Evolutionary conservation across 2,329 filamentous ascomycete species (phyloP).

Genomic region (Catunica adiposa): DNA sequence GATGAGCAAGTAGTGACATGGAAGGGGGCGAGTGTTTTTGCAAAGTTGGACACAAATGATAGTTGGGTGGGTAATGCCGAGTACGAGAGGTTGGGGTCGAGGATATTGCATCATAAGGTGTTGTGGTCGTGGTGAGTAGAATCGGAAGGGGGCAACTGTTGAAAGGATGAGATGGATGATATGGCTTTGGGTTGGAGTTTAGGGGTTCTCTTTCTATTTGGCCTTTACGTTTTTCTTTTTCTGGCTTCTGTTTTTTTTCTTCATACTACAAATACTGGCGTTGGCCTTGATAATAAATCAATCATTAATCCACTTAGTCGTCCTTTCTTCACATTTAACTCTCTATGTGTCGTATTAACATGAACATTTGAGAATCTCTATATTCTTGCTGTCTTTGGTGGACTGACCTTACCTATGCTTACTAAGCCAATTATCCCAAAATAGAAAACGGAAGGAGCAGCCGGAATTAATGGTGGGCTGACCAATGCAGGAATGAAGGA

Average conservation of each 20-base stretch:
- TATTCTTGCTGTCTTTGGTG: too few relatives aligned
- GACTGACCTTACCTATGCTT: neutral
- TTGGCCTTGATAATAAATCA: too few relatives aligned
- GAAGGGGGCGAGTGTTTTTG: slow-evolving; percentile 97
- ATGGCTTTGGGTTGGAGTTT: neutral
- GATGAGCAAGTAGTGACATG: slow-evolving; percentile 94
- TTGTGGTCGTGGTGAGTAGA: slow-evolving; percentile 41
- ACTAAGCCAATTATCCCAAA: neutral
- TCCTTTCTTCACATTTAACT: too few relatives aligned
- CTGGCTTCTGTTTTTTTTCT: neutral
- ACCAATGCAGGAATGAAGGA: too few relatives aligned
- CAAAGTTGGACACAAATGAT: slow-evolving; percentile 80
- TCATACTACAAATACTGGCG: too few relatives aligned
- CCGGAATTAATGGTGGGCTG: too few relatives aligned
- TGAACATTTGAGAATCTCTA: too few relatives aligned
- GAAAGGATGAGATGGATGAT: neutral
- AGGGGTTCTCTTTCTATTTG: neutral
- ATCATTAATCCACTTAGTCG: too few relatives aligned
- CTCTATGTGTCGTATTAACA: too few relatives aligned
- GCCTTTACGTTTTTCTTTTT: neutral
- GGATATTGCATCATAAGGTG: slow-evolving; percentile 72
- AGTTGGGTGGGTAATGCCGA: slow-evolving; percentile 82
- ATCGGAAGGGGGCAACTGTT: neutral
- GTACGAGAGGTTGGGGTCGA: slow-evolving; percentile 69
- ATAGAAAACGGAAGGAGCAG: neutral